Evolutionary conservation across 768 basidiomycete genomes (phyloP), one percentile per base, ranked within the genome.

Genomic region (Lenzites betulinus): DNA sequence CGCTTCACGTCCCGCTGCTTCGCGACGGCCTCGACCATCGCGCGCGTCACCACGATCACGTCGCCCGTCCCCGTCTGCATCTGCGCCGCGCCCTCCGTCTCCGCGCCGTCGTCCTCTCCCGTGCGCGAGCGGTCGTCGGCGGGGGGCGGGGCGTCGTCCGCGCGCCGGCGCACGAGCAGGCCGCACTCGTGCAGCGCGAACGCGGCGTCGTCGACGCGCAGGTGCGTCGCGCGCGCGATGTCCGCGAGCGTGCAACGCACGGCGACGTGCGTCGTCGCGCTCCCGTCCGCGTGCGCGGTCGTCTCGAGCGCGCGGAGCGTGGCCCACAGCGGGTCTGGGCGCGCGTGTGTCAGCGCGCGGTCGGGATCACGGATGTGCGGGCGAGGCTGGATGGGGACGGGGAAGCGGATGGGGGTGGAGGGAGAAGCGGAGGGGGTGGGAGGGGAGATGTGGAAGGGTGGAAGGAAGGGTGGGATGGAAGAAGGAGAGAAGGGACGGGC

Each of bases 151-250:
- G 56, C 69, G 70, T 43, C 67, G 39, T 58, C 67, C 48, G 59
- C 59, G 50, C 77, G 74, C 53, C 82, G 70, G 41, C 80, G 76
- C 54, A 73, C 76, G 18, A 97, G 78, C 54, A 98, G 73, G 28
- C 94, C 93, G 60, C 90, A 88, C 70, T 95, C 93, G 57, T 90
- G 88, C 65, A 98, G 73, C 2, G 95, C 93, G 74, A 93, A 95
- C 0, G 93, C 89, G 0, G 88, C 85, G 71, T 98, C 96, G 56
- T 97, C 93, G 0, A 87, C 72, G 1, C 92, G 83, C 54, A 98
- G 76, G 73, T 91, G 88, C 48, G 92, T 92, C 28, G 88, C 90
- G 18, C 79, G 77, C 1, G 93, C 88, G 58, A 98, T 84, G 36
- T 92, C 87, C 9, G 77, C 78, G n/a, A 98, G 81, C 20, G 88